phyloP scores from a whole-genome alignment of 2,329 filamentous ascomycete species.

The Botrytis paeoniae region DNA sequence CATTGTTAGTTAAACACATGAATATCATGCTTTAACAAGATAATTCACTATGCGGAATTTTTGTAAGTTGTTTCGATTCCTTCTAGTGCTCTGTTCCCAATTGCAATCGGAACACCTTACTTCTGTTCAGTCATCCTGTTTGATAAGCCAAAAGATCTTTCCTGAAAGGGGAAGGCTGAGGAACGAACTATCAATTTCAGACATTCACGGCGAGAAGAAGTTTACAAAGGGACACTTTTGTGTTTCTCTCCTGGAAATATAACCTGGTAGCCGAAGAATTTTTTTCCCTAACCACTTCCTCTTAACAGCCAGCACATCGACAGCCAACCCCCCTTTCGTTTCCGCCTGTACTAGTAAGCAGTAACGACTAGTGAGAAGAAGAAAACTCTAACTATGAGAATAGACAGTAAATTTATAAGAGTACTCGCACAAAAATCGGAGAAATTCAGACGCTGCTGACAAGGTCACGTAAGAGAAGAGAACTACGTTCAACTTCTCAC shows the following conservation, averaged over 20 bases:
- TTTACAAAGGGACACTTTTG: background rate
- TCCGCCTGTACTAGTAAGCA: rapidly evolving
- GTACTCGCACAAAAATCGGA: background rate
- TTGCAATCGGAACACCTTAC: no score
- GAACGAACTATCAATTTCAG: background rate
- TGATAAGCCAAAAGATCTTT: background rate
- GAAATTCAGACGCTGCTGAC: background rate
- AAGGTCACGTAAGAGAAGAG: background rate
- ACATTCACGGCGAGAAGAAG: background rate
- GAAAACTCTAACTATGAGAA: background rate
- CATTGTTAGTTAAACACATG: background rate
- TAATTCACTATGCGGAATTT: background rate
- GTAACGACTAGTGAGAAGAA: background rate
- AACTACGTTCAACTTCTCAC: background rate
- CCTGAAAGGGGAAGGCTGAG: background rate
- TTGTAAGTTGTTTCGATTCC: no score
- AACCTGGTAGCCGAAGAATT: background rate
- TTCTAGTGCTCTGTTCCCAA: no score
- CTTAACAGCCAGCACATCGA: background rate
- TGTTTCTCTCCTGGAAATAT: background rate
- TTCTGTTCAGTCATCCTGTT: background rate
- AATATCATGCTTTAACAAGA: background rate
- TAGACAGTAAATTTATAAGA: background rate
- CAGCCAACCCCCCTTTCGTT: rapidly evolving
- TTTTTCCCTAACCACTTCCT: background rate